A percentile compares a stretch with the other conserved stretches of the same genome.
phyloP scores from a whole-genome alignment of 306 rosid species.

The Castanopsis chinensis region DNA sequence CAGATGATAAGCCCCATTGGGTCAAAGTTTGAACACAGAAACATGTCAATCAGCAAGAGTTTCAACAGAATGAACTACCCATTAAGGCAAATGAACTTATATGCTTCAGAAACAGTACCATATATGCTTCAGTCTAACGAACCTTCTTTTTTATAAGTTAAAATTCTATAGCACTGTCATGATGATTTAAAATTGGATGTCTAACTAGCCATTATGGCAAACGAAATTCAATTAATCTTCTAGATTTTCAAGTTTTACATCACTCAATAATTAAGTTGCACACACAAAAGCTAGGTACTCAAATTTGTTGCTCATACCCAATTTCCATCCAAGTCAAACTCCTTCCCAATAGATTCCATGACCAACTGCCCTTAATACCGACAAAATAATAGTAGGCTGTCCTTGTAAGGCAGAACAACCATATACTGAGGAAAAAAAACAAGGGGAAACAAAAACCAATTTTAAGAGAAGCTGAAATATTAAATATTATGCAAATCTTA shows the following conservation, averaged over 20 bases:
- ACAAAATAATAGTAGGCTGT: constrained; percentile 83
- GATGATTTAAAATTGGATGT: no score
- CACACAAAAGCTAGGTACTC: constrained; percentile 1
- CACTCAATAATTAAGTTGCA: not conserved
- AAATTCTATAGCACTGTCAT: no score
- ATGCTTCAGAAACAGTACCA: no score
- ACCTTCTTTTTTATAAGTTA: no score
- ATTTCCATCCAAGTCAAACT: constrained; percentile 96
- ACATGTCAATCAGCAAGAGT: not conserved
- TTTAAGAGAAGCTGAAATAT: constrained; percentile 17
- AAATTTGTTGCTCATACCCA: constrained; percentile 53
- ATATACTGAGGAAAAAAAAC: constrained; percentile 62
- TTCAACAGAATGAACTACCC: no score
- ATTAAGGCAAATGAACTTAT: no score
- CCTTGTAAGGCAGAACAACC: constrained; percentile 99
- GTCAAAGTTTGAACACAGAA: not conserved
- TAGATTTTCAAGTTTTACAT: not conserved
- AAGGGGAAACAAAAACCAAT: constrained; percentile 8
- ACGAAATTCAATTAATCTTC: not conserved
- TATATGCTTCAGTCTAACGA: not conserved
- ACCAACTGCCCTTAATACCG: constrained; percentile 96
- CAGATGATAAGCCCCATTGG: not conserved
- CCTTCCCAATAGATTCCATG: constrained; percentile 99
- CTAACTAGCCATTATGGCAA: not conserved
- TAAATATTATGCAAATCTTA: not conserved